Conservation (phyloP, 2,329 filamentous ascomycete genomes). For the Keithomyces neogunnii region DNA sequence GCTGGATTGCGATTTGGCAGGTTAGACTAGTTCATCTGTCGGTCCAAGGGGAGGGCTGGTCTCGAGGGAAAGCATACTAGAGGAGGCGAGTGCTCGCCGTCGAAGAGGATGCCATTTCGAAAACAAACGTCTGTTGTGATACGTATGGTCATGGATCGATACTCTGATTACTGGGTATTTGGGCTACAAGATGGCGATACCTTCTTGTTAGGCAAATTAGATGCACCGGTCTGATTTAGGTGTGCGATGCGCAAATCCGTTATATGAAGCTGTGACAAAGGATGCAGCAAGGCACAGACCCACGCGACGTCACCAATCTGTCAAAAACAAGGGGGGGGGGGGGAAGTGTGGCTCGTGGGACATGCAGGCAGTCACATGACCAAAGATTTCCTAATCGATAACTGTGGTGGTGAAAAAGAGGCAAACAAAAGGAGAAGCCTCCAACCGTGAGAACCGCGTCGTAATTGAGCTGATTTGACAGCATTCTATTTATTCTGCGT, state of each 20-base stretch:
- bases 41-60: not conserved
- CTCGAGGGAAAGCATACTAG: slow-evolving; percentile 48
- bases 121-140: not conserved
- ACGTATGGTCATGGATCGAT: not conserved
- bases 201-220: not conserved
- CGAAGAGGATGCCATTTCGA: slow-evolving; percentile 65
- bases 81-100: slow-evolving; percentile 59
- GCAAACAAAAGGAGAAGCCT: not conserved
- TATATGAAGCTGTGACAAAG: not conserved
- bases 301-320: slow-evolving; percentile 3
- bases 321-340: not conserved
- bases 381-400: not conserved
- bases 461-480: too few species aligned
- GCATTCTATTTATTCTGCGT: not conserved
- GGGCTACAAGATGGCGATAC: not conserved
- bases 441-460: not conserved
- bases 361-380: slow-evolving; percentile 1
- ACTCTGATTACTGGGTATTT: not conserved
- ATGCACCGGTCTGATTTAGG: not conserved
- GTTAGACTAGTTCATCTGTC: not conserved
- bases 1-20: slow-evolving; percentile 34
- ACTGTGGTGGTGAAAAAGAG: not conserved
- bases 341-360: not conserved
- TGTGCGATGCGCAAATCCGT: not conserved
- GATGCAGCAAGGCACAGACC: not conserved